A percentile compares a stretch with the other conserved stretches of the same genome.
phyloP scores from a whole-genome alignment of 768 basidiomycete species.

The Pulveroboletus sp. region DNA sequence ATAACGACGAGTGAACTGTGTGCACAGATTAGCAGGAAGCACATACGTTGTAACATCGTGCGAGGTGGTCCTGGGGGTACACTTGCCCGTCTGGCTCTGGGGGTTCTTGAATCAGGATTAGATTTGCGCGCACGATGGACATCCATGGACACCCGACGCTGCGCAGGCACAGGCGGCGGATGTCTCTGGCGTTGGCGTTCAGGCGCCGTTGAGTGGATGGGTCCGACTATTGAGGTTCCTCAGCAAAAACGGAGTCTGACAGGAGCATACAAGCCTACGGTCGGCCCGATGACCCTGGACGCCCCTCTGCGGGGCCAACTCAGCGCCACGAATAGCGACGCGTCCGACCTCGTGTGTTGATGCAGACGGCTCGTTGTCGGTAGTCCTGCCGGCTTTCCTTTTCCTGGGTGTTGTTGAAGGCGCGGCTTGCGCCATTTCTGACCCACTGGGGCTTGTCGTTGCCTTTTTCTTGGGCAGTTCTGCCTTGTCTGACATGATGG shows the following conservation, averaged over 20 bases:
- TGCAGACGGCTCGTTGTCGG: slow-evolving; percentile 9
- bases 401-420: slow-evolving; percentile 20
- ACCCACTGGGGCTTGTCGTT: slow-evolving; percentile 8
- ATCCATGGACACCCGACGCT: slow-evolving; percentile 27
- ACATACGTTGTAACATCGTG: slow-evolving; percentile 67
- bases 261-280: slow-evolving; percentile 16
- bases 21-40: background rate
- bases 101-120: slow-evolving; percentile 21
- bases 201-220: slow-evolving; percentile 15
- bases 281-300: slow-evolving; percentile 28
- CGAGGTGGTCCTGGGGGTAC: slow-evolving; percentile 34
- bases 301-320: slow-evolving; percentile 12
- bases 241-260: slow-evolving; percentile 1
- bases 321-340: slow-evolving; percentile 11
- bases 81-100: slow-evolving; percentile 24
- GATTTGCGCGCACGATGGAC: slow-evolving; percentile 23
- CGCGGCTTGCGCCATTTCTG: slow-evolving; percentile 15
- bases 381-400: slow-evolving; percentile 23
- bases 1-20: slow-evolving; percentile 6
- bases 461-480: slow-evolving; percentile 23
- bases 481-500: slow-evolving; percentile 28
- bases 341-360: slow-evolving; percentile 12
- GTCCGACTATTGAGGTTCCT: slow-evolving; percentile 16
- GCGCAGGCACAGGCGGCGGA: slow-evolving; percentile 16
- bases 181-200: slow-evolving; percentile 29